A percentile compares a stretch with the other conserved stretches of the same genome.
Conservation (phyloP, 495 filamentous ascomycete species). For the Penicillium canescens region DNA sequence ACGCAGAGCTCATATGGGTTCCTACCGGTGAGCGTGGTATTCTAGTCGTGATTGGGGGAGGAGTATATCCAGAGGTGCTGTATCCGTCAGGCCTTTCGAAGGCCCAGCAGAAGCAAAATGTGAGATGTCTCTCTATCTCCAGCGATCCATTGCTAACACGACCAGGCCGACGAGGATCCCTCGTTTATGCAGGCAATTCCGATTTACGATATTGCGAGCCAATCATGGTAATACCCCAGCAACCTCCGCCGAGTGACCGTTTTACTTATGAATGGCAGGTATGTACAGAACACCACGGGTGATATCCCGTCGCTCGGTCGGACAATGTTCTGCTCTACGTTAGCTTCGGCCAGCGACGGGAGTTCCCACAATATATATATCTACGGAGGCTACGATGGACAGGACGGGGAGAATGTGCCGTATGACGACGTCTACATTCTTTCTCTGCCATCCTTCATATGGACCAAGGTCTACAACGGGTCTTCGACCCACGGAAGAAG, state of each 20-base stretch:
- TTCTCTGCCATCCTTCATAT: conserved; percentile 75
- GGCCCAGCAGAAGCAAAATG: too few species aligned
- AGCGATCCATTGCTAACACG: too few species aligned
- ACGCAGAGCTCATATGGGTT: conserved; percentile 69
- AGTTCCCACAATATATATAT: conserved; percentile 73
- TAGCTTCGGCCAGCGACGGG: conserved; percentile 59
- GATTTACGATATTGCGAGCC: conserved; percentile 66
- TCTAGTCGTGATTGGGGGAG: conserved; percentile 69
- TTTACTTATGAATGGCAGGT: too few species aligned
- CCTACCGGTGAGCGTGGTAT: conserved; percentile 64
- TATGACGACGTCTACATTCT: conserved; percentile 73
- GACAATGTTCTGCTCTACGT: conserved; percentile 67
- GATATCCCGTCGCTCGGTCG: conserved; percentile 50
- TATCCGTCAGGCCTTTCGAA: too few species aligned
- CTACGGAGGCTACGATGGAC: conserved; percentile 67
- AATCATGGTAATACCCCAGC: too few species aligned
- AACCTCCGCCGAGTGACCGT: too few species aligned
- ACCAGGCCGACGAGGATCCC: too few species aligned
- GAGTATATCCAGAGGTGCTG: too few species aligned
- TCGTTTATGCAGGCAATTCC: conserved; percentile 65
- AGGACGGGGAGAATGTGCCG: conserved; percentile 32
- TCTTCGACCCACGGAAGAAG: conserved; percentile 50
- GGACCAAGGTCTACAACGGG: conserved; percentile 61
- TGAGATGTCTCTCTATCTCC: too few species aligned
- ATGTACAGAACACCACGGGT: conserved; percentile 60